Percentiles rank a stretch among this genome's conserved stretches.
phyloP scores from a whole-genome alignment of 805 yeast species.

The Candida glaebosa region DNA sequence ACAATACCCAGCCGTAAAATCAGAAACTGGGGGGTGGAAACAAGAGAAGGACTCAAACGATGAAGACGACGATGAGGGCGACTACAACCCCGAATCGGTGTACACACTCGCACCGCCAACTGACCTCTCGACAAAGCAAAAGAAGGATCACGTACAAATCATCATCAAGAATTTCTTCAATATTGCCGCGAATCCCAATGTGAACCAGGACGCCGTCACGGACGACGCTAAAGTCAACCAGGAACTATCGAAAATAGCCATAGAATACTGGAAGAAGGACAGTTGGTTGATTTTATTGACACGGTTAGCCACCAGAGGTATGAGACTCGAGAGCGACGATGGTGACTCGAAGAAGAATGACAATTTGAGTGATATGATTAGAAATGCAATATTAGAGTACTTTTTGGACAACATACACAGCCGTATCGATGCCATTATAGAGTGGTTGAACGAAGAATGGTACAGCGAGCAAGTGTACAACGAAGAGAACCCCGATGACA shows the following conservation, averaged over 20 bases:
- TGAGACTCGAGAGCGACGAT: slow-evolving; percentile 24
- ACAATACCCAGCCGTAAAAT: not conserved
- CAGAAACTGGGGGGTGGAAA: slow-evolving; percentile 9
- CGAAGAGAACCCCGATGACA: slow-evolving; percentile 20
- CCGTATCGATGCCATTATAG: slow-evolving; percentile 71
- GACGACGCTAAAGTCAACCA: slow-evolving; percentile 24
- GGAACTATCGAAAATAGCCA: slow-evolving; percentile 58
- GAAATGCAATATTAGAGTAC: slow-evolving; percentile 69
- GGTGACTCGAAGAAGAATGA: slow-evolving; percentile 18
- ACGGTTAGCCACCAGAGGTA: slow-evolving; percentile 81
- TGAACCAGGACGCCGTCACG: slow-evolving; percentile 6
- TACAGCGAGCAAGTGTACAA: slow-evolving; percentile 50
- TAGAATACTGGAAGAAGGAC: slow-evolving; percentile 51
- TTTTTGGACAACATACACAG: slow-evolving; percentile 69
- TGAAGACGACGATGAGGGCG: slow-evolving; percentile 30
- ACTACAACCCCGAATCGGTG: slow-evolving; percentile 38
- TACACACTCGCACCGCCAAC: slow-evolving; percentile 59
- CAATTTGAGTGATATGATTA: slow-evolving; percentile 55
- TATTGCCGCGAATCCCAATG: slow-evolving; percentile 33
- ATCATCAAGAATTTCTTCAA: slow-evolving; percentile 59
- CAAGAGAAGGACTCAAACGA: slow-evolving; percentile 18
- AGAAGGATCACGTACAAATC: slow-evolving; percentile 52
- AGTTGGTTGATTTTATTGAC: slow-evolving; percentile 77
- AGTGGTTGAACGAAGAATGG: slow-evolving; percentile 98
- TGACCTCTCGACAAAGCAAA: slow-evolving; percentile 48